phyloP scores from a whole-genome alignment of 2,329 filamentous ascomycete species.

The Apiospora phragmitis region DNA sequence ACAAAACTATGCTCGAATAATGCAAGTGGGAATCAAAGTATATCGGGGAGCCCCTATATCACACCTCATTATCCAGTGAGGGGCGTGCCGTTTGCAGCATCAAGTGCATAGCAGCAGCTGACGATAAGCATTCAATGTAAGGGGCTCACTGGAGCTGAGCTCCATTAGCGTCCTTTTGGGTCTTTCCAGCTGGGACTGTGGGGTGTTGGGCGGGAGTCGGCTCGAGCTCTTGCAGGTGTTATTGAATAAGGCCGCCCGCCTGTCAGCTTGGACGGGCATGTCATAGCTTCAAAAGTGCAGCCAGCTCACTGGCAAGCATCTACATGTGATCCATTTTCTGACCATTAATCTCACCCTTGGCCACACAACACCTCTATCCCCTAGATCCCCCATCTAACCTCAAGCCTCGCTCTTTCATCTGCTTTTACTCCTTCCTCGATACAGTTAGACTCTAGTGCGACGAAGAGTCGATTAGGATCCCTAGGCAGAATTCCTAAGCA shows the following conservation, averaged over 20 bases:
- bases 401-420: background rate
- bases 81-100: no score
- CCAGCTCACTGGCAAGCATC: background rate
- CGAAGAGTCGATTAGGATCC: background rate
- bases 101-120: background rate
- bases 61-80: no score
- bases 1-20: no score
- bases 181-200: background rate
- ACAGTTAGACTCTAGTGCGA: background rate
- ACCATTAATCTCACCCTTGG: background rate
- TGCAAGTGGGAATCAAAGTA: no score
- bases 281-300: background rate
- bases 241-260: background rate
- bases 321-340: slow-evolving; percentile 3
- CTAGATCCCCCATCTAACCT: background rate
- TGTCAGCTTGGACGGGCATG: background rate
- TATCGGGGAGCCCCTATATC: no score
- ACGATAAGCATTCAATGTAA: background rate
- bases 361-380: background rate
- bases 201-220: background rate
- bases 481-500: background rate
- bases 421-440: background rate
- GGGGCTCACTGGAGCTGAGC: slow-evolving; percentile 1
- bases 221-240: slow-evolving; percentile 1
- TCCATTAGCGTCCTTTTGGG: background rate